phyloP scores from a whole-genome alignment of 768 basidiomycete genomes.

The Rhodosporidiobolus sp. region DNA sequence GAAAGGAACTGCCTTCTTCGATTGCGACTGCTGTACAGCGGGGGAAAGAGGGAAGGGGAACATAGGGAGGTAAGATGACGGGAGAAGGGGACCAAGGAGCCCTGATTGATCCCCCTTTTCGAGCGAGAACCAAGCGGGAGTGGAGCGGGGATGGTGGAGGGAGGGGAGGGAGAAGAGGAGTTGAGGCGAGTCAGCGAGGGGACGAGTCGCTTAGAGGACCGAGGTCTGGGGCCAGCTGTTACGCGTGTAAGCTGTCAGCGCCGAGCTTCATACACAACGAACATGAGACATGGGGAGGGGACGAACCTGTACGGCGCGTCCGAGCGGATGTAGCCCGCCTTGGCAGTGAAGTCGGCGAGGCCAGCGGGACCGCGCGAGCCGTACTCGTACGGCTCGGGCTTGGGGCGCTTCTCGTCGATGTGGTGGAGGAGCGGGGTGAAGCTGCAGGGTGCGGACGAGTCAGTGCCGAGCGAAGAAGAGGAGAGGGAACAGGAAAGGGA shows the following conservation, averaged over 20 bases:
- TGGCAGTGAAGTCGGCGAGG: conserved; percentile 69
- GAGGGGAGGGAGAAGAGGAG: too few species aligned
- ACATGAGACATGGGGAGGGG: background rate
- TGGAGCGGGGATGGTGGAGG: too few species aligned
- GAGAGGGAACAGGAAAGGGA: conserved; percentile 45
- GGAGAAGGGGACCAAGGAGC: too few species aligned
- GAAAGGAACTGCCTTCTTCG: background rate
- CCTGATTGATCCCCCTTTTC: too few species aligned
- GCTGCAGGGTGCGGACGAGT: conserved; percentile 5
- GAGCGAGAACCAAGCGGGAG: background rate
- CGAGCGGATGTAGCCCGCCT: conserved; percentile 50
- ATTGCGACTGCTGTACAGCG: background rate
- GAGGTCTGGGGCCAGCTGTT: conserved; percentile 31
- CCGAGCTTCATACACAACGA: background rate
- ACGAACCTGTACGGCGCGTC: conserved; percentile 35
- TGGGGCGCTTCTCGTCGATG: conserved; percentile 57
- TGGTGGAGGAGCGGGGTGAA: conserved; percentile 61
- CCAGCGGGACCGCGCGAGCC: conserved; percentile 91
- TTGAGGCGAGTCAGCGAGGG: too few species aligned
- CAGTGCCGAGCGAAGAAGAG: background rate
- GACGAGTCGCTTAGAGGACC: conserved; percentile 28
- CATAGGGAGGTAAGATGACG: background rate
- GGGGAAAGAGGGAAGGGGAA: background rate
- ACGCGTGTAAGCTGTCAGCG: too few species aligned
- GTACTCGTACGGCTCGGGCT: conserved; percentile 76